These are phyloP conservation scores for Erodium moschatum DNA, from an alignment of 441 rosid species.

Conservation along the genomic window DNA sequence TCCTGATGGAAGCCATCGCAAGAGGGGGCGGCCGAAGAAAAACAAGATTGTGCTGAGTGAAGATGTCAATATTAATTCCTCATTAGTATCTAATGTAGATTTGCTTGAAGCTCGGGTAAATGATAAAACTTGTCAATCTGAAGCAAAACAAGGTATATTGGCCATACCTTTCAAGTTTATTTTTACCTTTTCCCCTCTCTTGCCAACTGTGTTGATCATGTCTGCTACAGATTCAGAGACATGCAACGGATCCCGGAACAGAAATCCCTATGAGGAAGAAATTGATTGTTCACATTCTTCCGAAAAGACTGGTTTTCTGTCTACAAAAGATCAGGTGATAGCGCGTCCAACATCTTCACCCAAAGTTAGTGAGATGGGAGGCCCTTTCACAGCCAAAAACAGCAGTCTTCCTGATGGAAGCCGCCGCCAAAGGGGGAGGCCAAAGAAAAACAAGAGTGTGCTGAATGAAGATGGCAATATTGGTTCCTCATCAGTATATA, in stretches of 20 bases:
- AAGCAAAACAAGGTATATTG: slow-evolving; percentile 2
- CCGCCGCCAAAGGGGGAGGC: slow-evolving; percentile 28
- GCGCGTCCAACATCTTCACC: slow-evolving; percentile 13
- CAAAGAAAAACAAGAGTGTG: slow-evolving; percentile 25
- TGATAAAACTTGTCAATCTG: slow-evolving; percentile 17
- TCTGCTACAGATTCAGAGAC: slow-evolving; percentile 14
- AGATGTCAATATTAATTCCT: slow-evolving; percentile 5
- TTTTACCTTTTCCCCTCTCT: slow-evolving; percentile 16
- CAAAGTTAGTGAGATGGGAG: slow-evolving; percentile 26
- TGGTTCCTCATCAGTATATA: slow-evolving; percentile 5
- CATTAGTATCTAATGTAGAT: slow-evolving; percentile 20
- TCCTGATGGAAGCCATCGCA: slow-evolving; percentile 24
- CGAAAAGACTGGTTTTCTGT: no score
- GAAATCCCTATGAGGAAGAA: no score
- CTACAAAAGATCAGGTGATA: slow-evolving; percentile 18
- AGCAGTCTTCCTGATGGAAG: slow-evolving; percentile 17
- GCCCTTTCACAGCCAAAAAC: not conserved
- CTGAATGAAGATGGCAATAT: slow-evolving; percentile 15
- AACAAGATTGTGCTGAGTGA: slow-evolving; percentile 18
- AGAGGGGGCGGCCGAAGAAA: slow-evolving; percentile 31
- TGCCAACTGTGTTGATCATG: slow-evolving; percentile 18
- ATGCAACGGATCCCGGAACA: no score
- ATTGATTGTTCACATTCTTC: no score
- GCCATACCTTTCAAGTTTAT: not conserved
- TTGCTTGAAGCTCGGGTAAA: slow-evolving; percentile 16